Conservation (phyloP, 1,284 basidiomycete genomes). For the Boletus semigastroideus region DNA sequence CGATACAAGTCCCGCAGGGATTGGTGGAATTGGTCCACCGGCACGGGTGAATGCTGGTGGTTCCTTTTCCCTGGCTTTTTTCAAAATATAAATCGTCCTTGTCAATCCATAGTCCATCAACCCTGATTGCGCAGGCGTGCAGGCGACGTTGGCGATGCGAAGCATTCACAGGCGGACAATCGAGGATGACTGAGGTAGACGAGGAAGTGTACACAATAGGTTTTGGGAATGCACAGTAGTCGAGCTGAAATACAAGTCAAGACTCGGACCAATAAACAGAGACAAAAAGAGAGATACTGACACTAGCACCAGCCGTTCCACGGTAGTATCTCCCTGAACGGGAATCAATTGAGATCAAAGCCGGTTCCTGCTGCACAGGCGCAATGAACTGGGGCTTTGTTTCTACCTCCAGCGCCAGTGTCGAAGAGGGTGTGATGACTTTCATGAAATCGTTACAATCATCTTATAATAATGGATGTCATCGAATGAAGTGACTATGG, state of each 20-base stretch:
- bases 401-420: background rate
- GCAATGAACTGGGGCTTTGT: background rate
- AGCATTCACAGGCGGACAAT: background rate
- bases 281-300: background rate
- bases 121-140: conserved; percentile 1
- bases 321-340: background rate
- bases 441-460: background rate
- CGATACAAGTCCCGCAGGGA: conserved; percentile 17
- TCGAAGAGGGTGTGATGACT: background rate
- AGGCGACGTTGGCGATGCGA: background rate
- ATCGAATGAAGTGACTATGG: background rate
- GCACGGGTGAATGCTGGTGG: conserved; percentile 12
- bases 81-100: conserved; percentile 5
- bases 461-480: background rate
- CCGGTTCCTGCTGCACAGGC: background rate
- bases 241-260: background rate
- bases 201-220: background rate
- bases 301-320: background rate
- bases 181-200: background rate
- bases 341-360: background rate
- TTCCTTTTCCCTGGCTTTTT: background rate
- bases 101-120: conserved; percentile 10
- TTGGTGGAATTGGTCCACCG: conserved; percentile 5
- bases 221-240: background rate
- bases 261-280: background rate